These are phyloP conservation scores for Komagataella phaffii DNA, from an alignment of 805 yeast species.

Conservation along the genomic window DNA sequence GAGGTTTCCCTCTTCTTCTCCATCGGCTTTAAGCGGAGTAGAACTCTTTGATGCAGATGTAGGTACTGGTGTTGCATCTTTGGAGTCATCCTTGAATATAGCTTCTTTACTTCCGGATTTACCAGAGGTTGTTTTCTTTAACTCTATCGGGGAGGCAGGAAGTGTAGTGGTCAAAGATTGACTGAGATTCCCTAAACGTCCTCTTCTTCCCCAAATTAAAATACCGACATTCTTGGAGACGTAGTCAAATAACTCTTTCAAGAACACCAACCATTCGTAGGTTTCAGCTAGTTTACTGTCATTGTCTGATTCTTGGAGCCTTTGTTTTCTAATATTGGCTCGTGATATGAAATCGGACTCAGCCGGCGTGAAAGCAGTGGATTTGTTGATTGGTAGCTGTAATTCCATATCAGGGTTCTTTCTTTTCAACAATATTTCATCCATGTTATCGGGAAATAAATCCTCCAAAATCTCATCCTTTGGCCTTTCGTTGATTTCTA, in stretches of 20 bases:
- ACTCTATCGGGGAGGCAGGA: conserved; percentile 1
- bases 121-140: background rate
- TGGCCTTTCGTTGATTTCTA: conserved; percentile 50
- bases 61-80: background rate
- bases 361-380: conserved; percentile 44
- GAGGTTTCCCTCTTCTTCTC: background rate
- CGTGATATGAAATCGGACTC: conserved; percentile 70
- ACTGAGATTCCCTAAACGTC: conserved; percentile 3
- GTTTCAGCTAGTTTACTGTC: conserved; percentile 47
- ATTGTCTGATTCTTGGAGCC: conserved; percentile 31
- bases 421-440: conserved; percentile 28
- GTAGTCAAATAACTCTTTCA: conserved; percentile 68
- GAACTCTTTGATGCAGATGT: background rate
- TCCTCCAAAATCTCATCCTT: conserved; percentile 58
- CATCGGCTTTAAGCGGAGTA: background rate
- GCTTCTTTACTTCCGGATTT: background rate
- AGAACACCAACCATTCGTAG: conserved; percentile 78
- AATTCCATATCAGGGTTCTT: conserved; percentile 17
- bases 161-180: conserved; percentile 2
- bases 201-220: conserved; percentile 55
- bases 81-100: background rate
- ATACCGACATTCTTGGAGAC: conserved; percentile 62
- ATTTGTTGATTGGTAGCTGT: conserved; percentile 18
- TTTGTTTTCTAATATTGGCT: conserved; percentile 58
- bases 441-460: conserved; percentile 58